phyloP scores from a whole-genome alignment of 176 grass and related monocot species.

The Eleusine coracana region DNA sequence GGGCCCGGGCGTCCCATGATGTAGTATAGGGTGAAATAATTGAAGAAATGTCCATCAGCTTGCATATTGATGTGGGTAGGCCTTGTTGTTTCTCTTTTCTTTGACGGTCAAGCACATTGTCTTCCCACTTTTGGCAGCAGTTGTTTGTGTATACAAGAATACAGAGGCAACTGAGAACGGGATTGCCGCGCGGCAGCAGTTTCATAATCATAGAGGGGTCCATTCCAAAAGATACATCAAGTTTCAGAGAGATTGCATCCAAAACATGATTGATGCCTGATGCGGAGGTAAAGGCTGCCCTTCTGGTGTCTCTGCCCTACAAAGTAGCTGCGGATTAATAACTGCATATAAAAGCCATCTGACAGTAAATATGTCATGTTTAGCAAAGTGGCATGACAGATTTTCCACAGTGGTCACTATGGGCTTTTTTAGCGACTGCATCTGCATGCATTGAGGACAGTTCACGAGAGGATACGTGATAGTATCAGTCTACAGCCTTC shows the following conservation, averaged over 20 bases:
- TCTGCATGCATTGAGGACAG: not conserved
- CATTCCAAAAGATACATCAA: not conserved
- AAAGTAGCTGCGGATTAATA: slow-evolving; percentile 37
- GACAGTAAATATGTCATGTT: slow-evolving; percentile 25
- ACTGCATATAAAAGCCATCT: slow-evolving; percentile 17
- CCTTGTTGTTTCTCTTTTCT: slow-evolving; percentile 16
- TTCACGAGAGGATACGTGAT: not conserved
- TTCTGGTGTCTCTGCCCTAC: not conserved
- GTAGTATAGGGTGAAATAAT: slow-evolving; percentile 36
- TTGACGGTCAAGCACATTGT: slow-evolving; percentile 7
- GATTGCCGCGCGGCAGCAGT: not conserved
- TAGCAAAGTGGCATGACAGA: not conserved
- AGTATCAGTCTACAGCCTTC: too few species aligned
- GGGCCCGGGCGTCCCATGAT: slow-evolving; percentile 39
- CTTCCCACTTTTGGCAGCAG: slow-evolving; percentile 18
- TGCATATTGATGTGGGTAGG: slow-evolving; percentile 8
- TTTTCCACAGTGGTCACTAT: slow-evolving; percentile 18
- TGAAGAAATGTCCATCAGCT: slow-evolving; percentile 35
- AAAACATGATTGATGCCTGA: slow-evolving; percentile 7
- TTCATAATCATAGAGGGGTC: not conserved
- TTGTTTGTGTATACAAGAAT: not conserved
- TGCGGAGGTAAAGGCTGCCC: not conserved
- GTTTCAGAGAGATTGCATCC: not conserved
- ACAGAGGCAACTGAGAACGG: not conserved
- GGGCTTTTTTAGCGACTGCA: slow-evolving; percentile 11